phyloP scores from a whole-genome alignment of 1,284 basidiomycete genomes.

The Acaromyces ingoldii region DNA sequence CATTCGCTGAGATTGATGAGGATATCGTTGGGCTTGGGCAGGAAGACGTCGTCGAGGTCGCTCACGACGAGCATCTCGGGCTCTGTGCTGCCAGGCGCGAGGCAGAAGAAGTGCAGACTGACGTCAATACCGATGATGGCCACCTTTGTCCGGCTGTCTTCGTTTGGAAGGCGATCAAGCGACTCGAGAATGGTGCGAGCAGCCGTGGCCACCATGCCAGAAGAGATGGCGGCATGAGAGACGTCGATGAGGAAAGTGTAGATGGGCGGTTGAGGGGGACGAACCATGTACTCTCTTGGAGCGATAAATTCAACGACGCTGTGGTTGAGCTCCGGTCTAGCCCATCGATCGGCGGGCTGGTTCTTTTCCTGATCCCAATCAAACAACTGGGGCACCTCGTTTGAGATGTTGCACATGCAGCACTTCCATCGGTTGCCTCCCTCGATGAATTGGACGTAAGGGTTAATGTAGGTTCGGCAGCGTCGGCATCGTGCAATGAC shows the following conservation, averaged over 20 bases:
- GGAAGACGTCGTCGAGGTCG: conserved; percentile 92
- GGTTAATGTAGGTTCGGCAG: conserved; percentile 97
- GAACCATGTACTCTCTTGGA: conserved; percentile 97
- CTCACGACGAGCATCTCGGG: conserved; percentile 94
- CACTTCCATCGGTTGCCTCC: conserved; percentile 99
- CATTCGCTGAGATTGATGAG: conserved; percentile 88
- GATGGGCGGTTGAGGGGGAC: conserved; percentile 92
- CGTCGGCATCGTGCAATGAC: conserved; percentile 95
- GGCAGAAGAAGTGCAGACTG: conserved; percentile 93
- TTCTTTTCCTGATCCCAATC: conserved; percentile 95
- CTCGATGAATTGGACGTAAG: conserved; percentile 97
- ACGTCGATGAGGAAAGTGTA: conserved; percentile 98
- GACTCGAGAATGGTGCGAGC: conserved; percentile 92
- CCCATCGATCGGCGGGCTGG: conserved; percentile 91
- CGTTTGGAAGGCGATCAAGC: conserved; percentile 90
- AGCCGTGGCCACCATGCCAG: conserved; percentile 89
- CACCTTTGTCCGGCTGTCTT: conserved; percentile 85
- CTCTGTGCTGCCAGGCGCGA: conserved; percentile 69
- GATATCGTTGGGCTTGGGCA: conserved; percentile 92
- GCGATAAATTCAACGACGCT: conserved; percentile 93
- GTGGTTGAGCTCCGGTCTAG: conserved; percentile 86
- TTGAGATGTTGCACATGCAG: conserved; percentile 97
- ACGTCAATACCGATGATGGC: conserved; percentile 89
- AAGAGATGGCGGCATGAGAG: conserved; percentile 72
- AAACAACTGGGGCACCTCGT: conserved; percentile 96